phyloP scores from a whole-genome alignment of 345 rosid species.

The Eucalyptus victrix region DNA sequence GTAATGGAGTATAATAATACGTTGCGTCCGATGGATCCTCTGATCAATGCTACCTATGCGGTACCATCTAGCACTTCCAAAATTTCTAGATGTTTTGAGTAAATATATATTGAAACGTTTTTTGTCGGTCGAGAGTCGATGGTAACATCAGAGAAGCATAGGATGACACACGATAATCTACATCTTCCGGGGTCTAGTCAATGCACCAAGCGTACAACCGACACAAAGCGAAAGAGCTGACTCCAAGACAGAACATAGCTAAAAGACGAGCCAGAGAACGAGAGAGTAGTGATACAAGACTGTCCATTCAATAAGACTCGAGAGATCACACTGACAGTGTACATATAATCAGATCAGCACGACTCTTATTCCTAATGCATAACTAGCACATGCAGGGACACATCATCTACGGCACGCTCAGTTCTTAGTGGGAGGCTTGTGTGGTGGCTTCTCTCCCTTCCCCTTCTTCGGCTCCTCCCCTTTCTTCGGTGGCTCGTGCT shows the following conservation, averaged over 20 bases:
- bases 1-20: too few relatives aligned
- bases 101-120: neutral
- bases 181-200: neutral
- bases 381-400: neutral
- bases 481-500: too few relatives aligned
- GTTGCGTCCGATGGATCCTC: neutral
- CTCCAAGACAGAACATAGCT: neutral
- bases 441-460: conserved; percentile 1
- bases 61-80: neutral
- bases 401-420: neutral
- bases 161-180: neutral
- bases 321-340: neutral
- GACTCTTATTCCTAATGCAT: neutral
- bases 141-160: neutral
- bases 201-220: neutral
- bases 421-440: neutral
- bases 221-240: neutral
- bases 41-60: neutral
- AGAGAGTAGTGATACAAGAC: neutral
- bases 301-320: neutral
- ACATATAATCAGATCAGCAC: neutral
- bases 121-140: neutral
- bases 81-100: neutral
- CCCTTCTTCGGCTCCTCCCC: neutral
- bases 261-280: neutral